Evolutionary conservation across 2,329 filamentous ascomycete species (phyloP).

Genomic region (Neonectria coccinea): DNA sequence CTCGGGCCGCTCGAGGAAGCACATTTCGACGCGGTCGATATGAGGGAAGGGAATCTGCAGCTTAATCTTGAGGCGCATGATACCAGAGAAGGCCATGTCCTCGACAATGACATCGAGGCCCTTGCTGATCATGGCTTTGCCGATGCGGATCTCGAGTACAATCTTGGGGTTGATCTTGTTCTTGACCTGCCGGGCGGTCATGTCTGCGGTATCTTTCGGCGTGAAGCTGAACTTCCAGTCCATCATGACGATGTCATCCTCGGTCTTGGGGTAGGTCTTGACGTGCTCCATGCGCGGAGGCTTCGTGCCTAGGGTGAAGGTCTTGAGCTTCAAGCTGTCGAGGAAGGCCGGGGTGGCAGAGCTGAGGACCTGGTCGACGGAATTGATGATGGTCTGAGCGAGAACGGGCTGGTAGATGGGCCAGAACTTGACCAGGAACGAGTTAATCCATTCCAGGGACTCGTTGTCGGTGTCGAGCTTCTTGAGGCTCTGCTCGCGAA

Average conservation of each 20-base stretch:
- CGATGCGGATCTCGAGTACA: constrained; percentile 92
- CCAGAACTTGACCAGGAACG: constrained; percentile 98
- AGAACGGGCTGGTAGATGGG: constrained; percentile 97
- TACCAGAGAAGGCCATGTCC: constrained; percentile 94
- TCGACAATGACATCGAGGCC: constrained; percentile 97
- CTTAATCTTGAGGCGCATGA: constrained; percentile 98
- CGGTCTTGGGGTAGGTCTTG: constrained; percentile 95
- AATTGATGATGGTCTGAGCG: constrained; percentile 89
- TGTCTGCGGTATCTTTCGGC: constrained; percentile 90
- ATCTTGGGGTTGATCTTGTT: constrained; percentile 98
- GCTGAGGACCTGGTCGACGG: constrained; percentile 95
- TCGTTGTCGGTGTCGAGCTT: constrained; percentile 91
- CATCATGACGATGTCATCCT: constrained; percentile 97
- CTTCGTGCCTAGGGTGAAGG: constrained; percentile 93
- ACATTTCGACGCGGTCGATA: constrained; percentile 94
- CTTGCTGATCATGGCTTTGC: constrained; percentile 97
- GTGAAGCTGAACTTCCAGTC: constrained; percentile 99
- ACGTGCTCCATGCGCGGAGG: constrained; percentile 97
- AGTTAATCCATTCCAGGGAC: constrained; percentile 98
- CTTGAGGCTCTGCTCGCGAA: constrained; percentile 87
- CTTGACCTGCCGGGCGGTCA: constrained; percentile 90
- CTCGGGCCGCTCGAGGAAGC: constrained; percentile 86
- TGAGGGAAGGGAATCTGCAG: constrained; percentile 96
- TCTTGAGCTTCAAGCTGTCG: constrained; percentile 93
- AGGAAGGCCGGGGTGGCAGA: constrained; percentile 91